Base-by-base conservation (phyloP, 208 protist genomes). In the Novymonas esmeraldas region DNA sequence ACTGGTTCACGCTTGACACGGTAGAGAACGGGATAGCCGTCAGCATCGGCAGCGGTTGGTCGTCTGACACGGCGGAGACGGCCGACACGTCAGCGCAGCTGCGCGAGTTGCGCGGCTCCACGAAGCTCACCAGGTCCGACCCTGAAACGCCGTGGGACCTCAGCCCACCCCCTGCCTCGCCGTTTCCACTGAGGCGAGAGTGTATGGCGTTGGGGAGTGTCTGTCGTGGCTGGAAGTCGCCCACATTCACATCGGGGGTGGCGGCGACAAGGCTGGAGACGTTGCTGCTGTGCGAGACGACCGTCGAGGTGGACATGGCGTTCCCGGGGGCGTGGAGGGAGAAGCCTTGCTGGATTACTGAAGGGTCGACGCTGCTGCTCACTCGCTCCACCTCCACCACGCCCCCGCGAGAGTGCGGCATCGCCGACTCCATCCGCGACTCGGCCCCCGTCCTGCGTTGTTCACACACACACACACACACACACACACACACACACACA, bases 31-130 rank as follows among this genome's bases (percentile, higher is more conserved):
- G 59, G 0, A 69, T 6, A 20, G 55, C 39, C 18, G 70, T 46
- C 38, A 75, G 46, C 46, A 58, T 26, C 44, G 60, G 70, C 29
- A 75, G 54, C 54, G 52, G 44, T 4, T 26, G 36, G 31, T 61
- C 44, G 2, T 54, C 45, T 26, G 60, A 52, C 41, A n/a, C 0
- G 46, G 11, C 59, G 24, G 60, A 52, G 45, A n/a, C 0, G 46
- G 11, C 59, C 6, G 45, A 38, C 18, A 14, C 18, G 4, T 63
- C 42, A n/a, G n/a, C 26, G 29, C 64, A 44, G n/a, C 22, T 64
- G 7, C 16, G 54, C 55, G 51, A 39, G 31, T 36, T 41, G 31
- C 41, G 31, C 20, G 14, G 7, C 10, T 68, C 61, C 44, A 42
- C 44, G 10, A 49, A 36, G 10, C 36, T 52, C 20, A 28, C 29